Conservation (phyloP, 306 rosid species). For the Vicia sativa region DNA sequence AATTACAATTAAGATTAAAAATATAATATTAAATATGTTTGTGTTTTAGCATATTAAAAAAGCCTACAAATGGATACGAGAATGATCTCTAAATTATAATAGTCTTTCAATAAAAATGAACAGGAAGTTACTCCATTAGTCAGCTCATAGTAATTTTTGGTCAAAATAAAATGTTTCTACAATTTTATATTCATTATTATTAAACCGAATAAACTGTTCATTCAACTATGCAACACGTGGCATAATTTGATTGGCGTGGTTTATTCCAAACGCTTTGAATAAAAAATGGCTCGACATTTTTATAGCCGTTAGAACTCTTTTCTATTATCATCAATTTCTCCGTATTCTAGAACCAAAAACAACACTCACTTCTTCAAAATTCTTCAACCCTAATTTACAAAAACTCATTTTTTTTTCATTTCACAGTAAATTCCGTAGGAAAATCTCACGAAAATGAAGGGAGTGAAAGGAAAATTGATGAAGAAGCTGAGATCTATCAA, state of each 20-base stretch:
- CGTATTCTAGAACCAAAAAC: constrained; percentile 14
- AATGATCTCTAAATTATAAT: too few relatives aligned
- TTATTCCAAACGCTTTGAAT: neutral
- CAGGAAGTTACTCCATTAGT: too few relatives aligned
- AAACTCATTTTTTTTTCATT: constrained; percentile 3
- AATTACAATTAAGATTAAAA: too few relatives aligned
- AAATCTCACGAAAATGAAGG: constrained; percentile 50
- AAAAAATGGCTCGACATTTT: constrained; percentile 13
- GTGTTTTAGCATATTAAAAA: too few relatives aligned
- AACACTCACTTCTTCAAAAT: constrained; percentile 7
- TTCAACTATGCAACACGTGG: constrained; percentile 4
- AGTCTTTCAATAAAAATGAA: too few relatives aligned
- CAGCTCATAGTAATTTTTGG: too few relatives aligned
- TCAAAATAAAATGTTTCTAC: too few relatives aligned
- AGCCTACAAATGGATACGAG: too few relatives aligned
- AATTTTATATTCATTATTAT: too few relatives aligned
- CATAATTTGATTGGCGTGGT: neutral
- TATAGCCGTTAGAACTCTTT: constrained; percentile 48
- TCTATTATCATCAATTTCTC: neutral
- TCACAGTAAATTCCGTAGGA: constrained; percentile 13
- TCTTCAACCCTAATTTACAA: neutral
- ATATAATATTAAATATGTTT: too few relatives aligned
- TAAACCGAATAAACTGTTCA: too few relatives aligned
- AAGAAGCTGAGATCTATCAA: constrained; percentile 83
- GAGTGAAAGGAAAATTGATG: constrained; percentile 69